Conservation (phyloP, 2,329 filamentous ascomycete genomes). For the Calonectria pauciramosa region DNA sequence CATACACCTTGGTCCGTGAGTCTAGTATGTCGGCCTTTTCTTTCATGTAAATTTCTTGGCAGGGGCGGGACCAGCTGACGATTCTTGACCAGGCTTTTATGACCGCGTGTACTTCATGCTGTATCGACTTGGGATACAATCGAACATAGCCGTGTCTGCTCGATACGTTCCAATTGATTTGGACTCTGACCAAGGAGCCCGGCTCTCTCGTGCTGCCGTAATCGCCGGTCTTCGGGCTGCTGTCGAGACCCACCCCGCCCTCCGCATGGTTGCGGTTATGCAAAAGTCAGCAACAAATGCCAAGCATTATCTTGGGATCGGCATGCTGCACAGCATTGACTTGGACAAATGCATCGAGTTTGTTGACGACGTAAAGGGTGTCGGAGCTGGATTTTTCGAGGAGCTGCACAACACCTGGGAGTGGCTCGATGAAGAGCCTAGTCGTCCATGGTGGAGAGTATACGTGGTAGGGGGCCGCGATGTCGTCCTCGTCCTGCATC, state of each 20-base stretch:
- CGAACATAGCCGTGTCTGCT: slow-evolving; percentile 41
- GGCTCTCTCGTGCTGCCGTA: slow-evolving; percentile 14
- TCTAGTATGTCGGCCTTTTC: slow-evolving; percentile 14
- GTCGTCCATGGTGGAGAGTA: slow-evolving; percentile 27
- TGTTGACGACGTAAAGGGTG: slow-evolving; percentile 13
- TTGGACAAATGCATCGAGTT: slow-evolving; percentile 29
- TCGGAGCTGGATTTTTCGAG: slow-evolving; percentile 21
- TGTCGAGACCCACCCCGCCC: slow-evolving; percentile 32
- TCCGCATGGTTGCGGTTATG: slow-evolving; percentile 31
- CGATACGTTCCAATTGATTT: slow-evolving; percentile 26
- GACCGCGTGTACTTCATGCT: slow-evolving; percentile 26
- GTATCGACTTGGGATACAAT: slow-evolving; percentile 40
- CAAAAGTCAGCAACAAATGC: slow-evolving; percentile 13
- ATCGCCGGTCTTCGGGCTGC: slow-evolving; percentile 34
- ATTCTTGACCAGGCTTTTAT: slow-evolving; percentile 16
- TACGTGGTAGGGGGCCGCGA: slow-evolving; percentile 29
- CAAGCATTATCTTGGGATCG: slow-evolving; percentile 21
- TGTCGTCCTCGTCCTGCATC: slow-evolving; percentile 30
- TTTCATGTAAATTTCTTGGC: neutral
- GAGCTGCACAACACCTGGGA: slow-evolving; percentile 29
- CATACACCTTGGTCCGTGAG: slow-evolving; percentile 22
- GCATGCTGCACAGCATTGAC: slow-evolving; percentile 22
- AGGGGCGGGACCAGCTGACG: neutral
- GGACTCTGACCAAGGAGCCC: neutral
- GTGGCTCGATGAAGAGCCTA: slow-evolving; percentile 22